Base-by-base conservation (phyloP, 1,139 yeast species). In the Kurtzmaniella quercitrusa region DNA sequence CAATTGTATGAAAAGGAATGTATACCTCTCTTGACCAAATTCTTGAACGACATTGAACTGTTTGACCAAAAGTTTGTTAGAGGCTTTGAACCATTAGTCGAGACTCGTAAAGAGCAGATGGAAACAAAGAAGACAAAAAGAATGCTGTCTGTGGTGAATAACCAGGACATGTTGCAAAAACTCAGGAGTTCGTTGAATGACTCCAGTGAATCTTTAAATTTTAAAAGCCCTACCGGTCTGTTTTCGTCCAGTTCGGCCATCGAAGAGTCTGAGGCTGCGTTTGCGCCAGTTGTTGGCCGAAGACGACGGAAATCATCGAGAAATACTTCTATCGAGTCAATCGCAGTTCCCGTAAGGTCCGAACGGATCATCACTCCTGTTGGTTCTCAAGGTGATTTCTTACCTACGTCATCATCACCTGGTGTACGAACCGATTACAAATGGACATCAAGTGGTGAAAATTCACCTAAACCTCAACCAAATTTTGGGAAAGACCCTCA, bases 1-100 rank as follows among this genome's bases (percentile, higher is more conserved):
- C 45, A 19, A 37, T 40, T 42, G 17, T 51, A 63, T 52, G 60
- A 53, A 21, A 49, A 45, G 7, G 54, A 60, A 23, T 62, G 70
- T 1, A 53, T 51, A 9, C 27, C 25, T 2, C 46, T 66, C 25
- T 38, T 69, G n/a, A 48, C 48, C 3, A 50, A 54, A 12, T 77
- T 75, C 48, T 48, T 73, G 4, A 48, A 48, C 8, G 66, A 77
- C 47, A 47, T 65, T 3, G 50, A 56, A 1, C 55, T 46, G 0
- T 81, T 71, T 54, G 81, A 83, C 50, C 74, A 69, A 31, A 55
- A 59, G 1, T 84, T 79, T 50, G 70, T 83, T 47, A 29, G 48
- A 31, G 55, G 65, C 1, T 79, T 81, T 51, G 73, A 66, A 34
- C 83, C 87, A 1, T 54, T 77, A 39, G 56, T 79, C 41, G 83